Conservation (phyloP, 805 yeast genomes). For the Yamadazyma akitaensis region DNA sequence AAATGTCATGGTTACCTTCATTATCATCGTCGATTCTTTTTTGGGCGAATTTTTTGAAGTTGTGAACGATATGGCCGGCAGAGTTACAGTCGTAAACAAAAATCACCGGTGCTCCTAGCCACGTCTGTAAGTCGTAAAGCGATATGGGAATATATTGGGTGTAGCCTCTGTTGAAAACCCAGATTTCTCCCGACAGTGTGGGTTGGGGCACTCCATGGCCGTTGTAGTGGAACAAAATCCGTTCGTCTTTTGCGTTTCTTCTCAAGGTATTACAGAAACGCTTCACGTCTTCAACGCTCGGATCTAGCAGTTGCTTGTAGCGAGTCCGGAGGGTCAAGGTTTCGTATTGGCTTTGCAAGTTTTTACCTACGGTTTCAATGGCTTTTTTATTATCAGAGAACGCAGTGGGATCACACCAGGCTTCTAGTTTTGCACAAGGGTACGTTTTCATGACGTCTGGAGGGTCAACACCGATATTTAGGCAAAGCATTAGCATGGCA, state of each 20-base stretch:
- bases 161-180: slow-evolving; percentile 97
- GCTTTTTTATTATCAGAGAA: slow-evolving; percentile 87
- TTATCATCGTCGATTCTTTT: slow-evolving; percentile 85
- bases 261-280: slow-evolving; percentile 85
- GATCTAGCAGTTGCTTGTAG: slow-evolving; percentile 88
- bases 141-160: slow-evolving; percentile 97
- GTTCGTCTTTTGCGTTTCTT: slow-evolving; percentile 87
- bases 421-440: slow-evolving; percentile 87
- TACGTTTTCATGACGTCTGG: slow-evolving; percentile 92
- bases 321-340: slow-evolving; percentile 81
- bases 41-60: slow-evolving; percentile 85
- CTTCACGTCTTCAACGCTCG: slow-evolving; percentile 92
- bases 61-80: slow-evolving; percentile 89
- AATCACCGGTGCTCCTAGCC: slow-evolving; percentile 97
- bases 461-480: slow-evolving; percentile 94
- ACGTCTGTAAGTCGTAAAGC: slow-evolving; percentile 88
- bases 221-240: slow-evolving; percentile 90
- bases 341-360: slow-evolving; percentile 84
- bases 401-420: slow-evolving; percentile 87
- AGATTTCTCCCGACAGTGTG: slow-evolving; percentile 91
- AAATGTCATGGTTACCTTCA: slow-evolving; percentile 50
- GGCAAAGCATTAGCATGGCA: slow-evolving; percentile 87
- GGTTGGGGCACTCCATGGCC: slow-evolving; percentile 99
- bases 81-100: slow-evolving; percentile 92
- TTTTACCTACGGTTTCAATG: slow-evolving; percentile 85